Base-by-base conservation (phyloP, 208 protist genomes). In the Tetramitus jugosus region DNA sequence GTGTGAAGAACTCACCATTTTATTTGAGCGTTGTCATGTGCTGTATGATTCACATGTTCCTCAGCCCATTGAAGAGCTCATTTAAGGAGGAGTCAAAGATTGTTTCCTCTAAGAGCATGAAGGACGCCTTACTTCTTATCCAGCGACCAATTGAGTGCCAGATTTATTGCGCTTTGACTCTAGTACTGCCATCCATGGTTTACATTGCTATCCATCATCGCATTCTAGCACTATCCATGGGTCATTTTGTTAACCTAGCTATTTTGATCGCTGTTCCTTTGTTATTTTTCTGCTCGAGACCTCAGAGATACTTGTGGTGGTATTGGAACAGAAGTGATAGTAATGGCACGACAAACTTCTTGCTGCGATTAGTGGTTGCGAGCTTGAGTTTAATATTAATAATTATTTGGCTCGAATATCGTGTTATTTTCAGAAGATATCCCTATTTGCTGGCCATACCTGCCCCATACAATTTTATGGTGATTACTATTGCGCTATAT, bases 1-100 rank as follows among this genome's bases (percentile, higher is more conserved):
- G 64, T 17, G 49, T 71, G 29, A 6, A 26, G 33, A 71, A 71
- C 33, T 10, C 64, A 71, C 64, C 64, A 33, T 71, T 49, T 33
- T 71, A 71, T 46, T 49, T 71, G 39, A 10, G 8, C 6, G 35
- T 10, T 1, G 17, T 49, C 6, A 35, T 71, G 39, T 71, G 64
- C 49, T 7, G 26, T 7, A n/a, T 42, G 8, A 14, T 17, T 0
- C 23, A 49, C n/a, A 49, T 71, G 17, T 43, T 71, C 49, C 39
- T 35, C 10, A 33, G 3, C 8, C 20, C 23, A 31, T 31, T 7
- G 4, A 62, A 23, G 29, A 62, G 56, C n/a, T 62, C 56, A n/a
- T 62, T 62, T 31, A 62, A 62, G 29, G 14, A 10, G 4, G 10
- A 26, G 49, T 56, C 20, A 20, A 20, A 10, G 49, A n/a, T n/a